A percentile compares a stretch with the other conserved stretches of the same genome.
phyloP scores from a whole-genome alignment of 306 rosid species.

The Malus fusca region DNA sequence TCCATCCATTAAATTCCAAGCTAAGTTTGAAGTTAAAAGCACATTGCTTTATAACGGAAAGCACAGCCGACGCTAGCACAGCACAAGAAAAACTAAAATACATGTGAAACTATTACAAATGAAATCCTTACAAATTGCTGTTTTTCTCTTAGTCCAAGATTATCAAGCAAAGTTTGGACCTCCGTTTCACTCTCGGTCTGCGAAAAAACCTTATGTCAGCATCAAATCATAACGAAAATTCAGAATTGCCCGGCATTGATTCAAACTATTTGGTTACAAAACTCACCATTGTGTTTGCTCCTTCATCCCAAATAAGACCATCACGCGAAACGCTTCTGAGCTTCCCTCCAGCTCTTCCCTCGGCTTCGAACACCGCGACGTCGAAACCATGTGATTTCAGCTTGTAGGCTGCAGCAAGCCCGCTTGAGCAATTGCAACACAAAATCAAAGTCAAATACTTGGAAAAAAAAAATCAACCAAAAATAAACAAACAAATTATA shows the following conservation, averaged over 20 bases:
- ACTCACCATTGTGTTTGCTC: slow-evolving; percentile 90
- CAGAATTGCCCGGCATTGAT: slow-evolving; percentile 3
- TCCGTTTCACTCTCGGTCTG: slow-evolving; percentile 75
- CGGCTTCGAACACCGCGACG: slow-evolving; percentile 77
- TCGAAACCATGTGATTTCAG: slow-evolving; percentile 72
- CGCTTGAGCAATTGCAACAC: slow-evolving; percentile 37
- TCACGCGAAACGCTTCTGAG: slow-evolving; percentile 61
- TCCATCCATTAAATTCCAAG: neutral
- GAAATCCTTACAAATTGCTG: slow-evolving; percentile 71
- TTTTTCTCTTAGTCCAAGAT: slow-evolving; percentile 79
- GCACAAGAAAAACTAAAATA: neutral
- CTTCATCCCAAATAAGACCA: slow-evolving; percentile 89
- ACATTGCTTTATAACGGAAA: slow-evolving; percentile 4
- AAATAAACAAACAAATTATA: neutral
- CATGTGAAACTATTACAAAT: neutral
- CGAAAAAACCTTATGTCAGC: slow-evolving; percentile 3
- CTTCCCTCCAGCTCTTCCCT: slow-evolving; percentile 84
- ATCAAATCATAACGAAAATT: neutral
- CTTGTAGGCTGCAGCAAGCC: slow-evolving; percentile 92
- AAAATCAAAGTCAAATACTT: neutral
- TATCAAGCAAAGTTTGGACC: slow-evolving; percentile 59
- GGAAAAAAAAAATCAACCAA: neutral
- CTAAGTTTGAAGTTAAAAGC: neutral
- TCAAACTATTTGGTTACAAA: neutral
- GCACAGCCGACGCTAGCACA: neutral